These are phyloP conservation scores for Lachnellula arida DNA, from an alignment of 2,329 filamentous ascomycete species.

Conservation along the genomic window DNA sequence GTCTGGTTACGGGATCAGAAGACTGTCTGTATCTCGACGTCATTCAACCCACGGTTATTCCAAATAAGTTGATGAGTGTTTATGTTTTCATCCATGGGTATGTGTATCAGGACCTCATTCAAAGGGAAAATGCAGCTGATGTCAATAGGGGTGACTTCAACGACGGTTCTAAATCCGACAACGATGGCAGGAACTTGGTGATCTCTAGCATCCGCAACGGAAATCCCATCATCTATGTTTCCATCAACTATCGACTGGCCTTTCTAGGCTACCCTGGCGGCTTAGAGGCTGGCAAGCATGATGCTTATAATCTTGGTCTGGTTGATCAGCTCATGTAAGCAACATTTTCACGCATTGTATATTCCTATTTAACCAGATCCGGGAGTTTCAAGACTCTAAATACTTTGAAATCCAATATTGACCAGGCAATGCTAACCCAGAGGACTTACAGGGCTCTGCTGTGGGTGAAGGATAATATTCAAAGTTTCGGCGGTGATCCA, in stretches of 20 bases:
- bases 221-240: constrained; percentile 34
- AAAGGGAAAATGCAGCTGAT: not conserved
- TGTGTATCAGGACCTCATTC: constrained; percentile 37
- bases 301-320: constrained; percentile 47
- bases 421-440: too few species aligned
- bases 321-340: constrained; percentile 49
- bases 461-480: constrained; percentile 56
- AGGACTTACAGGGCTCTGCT: constrained; percentile 35
- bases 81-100: constrained; percentile 59
- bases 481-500: constrained; percentile 39
- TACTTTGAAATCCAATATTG: too few species aligned
- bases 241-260: constrained; percentile 33
- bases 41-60: constrained; percentile 29
- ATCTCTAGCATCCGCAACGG: constrained; percentile 3
- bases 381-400: too few species aligned
- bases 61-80: constrained; percentile 37
- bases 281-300: constrained; percentile 31
- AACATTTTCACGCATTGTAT: too few species aligned
- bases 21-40: constrained; percentile 37
- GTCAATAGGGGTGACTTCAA: constrained; percentile 43
- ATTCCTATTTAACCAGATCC: too few species aligned
- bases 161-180: constrained; percentile 14
- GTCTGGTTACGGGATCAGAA: constrained; percentile 19
- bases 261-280: constrained; percentile 22
- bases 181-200: constrained; percentile 11